Evolutionary conservation across 345 rosid genomes (phyloP), one percentile per base, ranked within the genome.

Genomic region (Aegle marmelos): DNA sequence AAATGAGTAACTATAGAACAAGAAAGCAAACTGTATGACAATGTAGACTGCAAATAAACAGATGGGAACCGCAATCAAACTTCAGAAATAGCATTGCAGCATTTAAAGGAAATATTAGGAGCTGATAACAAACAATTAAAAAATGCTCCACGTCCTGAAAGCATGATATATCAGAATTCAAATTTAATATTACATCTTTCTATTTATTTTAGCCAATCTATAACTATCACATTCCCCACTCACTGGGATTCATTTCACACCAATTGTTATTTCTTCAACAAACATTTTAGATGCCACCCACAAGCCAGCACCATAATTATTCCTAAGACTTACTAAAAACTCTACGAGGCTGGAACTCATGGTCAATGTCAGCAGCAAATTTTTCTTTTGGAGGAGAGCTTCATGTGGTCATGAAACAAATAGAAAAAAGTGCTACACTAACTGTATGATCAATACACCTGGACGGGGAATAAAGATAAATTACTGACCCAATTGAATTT

Each of bases 401-500:
- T 6, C 17, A 9, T 24, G 30, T 1, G 13, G 34, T 72, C 31
- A 63, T 3, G 37, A 63, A 54, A 34, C 48, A 53, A 25, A 33
- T 65, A 13, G 33, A 33, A 21, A 21, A 34, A 76, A 50, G 54
- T 21, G 73, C 3, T 9, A 36, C 19, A 11, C 60, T 27, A 62
- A 74, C 14, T 48, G 60, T 11, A 39, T 76, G 64, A 36, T 76
- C 73, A 56, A 67, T 76, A 54, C 13, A 34, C 28, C 30, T 56
- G 37, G 19, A 68, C 21, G 9, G 37, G 62, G 64, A 67, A 39
- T n/a, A 60, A 36, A 19, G 71, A 68, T 45, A 65, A 69, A 78
- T 74, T 65, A 79, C 97, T 78, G 65, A 95, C 98, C 95, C 94
- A 75, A 95, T 95, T 0, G 97, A 92, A 79, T 72, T 93, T 76